Evolutionary conservation across 345 rosid species (phyloP), one percentile per base, ranked within the genome.

Genomic region (Limnanthes douglasii): DNA sequence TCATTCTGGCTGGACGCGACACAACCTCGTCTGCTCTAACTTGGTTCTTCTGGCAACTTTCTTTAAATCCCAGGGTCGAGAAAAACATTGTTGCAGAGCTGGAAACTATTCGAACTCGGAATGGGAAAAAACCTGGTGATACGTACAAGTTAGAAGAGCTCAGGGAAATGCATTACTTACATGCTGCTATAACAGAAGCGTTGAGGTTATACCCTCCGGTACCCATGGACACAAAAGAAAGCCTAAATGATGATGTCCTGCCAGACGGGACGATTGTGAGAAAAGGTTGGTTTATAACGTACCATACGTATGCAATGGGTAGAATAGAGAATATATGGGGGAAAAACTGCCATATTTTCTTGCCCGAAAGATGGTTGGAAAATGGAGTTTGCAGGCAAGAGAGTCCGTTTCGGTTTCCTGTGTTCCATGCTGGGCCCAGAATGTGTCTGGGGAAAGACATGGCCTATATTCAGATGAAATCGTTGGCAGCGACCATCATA

Each of bases 381-480:
- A 34, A 5, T 1, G 71, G 66, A 27, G 43, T 36, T 21, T 73
- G 53, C 44, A 46, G 48, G 45, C 52, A 65, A 35, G 34, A 21
- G 2, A 73, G 65, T 59, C 85, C 62, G 45, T 75, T 58, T 13
- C 53, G 45, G 43, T 84, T 63, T 8, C 84, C 93, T 0, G 88
- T 61, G 51, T 79, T 84, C 34, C 93, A 84, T 3, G 63, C 78
- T 0, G 88, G 88, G 33, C 93, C 88, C 11, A 62, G 93, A 40
- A 54, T 51, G 54, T 84, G 93, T 57, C 44, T 84, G 41, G 95
- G 95, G 24, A 84, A 75, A 46, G 78, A 70, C 3, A 75, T 79
- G 88, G 93, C 84, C 24, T 73, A 64, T 32, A 34, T 84, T 17
- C 93, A 79, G 59, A 84, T 84, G 78, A 84, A 84, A 51, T 65